Evolutionary conservation across 2,329 filamentous ascomycete genomes (phyloP), one percentile per base, ranked within the genome.

Genomic region (Fusarium poae): DNA sequence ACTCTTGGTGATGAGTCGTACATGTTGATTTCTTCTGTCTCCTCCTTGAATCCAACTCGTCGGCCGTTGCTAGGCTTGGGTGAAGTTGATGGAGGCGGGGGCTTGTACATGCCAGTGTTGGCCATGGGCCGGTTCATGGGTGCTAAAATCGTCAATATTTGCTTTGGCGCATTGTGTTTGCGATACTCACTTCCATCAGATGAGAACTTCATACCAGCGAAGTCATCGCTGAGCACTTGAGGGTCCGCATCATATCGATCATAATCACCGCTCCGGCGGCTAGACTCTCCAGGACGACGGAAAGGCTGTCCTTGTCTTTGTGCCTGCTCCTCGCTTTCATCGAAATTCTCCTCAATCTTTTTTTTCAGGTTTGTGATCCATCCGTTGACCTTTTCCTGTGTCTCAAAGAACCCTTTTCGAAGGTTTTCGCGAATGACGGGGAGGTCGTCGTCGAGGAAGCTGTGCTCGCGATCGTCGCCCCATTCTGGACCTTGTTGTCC

Each of bases 191-290:
- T 88, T 53, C 88, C 87, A 72, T 90, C 88, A 23, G 82, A 81
- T 35, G 86, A 83, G 62, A 91, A 84, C 75, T 86, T 87, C 78
- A 91, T 90, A 32, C 88, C 88, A 16, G 88, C 87, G 81, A 99
- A 98, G 76, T 98, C 94, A 74, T 97, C 95, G 65, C 91, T 90
- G 32, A 99, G 84, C 37, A 98, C 89, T 76, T 94, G 89, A 30
- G 95, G 96, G 77, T 99, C 96, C 29, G 94, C 94, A 78, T 99
- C 96, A 77, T 99, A 99, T 59, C 93, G 90, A 72, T 94, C 91
- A 67, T 94, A 93, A 78, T 98, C 95, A 40, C 91, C 91, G 77
- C 94, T 97, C 73, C 92, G 87, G 72, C 91, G 86, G 65, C 85
- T 85, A 46, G 84, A 79, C 68, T 92, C 90, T 15, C 86, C 87